A percentile compares a stretch with the other conserved stretches of the same genome.
These are phyloP conservation scores for Apostasia shenzhenica DNA, from an alignment of 106 monocot species.

Conservation along the genomic window DNA sequence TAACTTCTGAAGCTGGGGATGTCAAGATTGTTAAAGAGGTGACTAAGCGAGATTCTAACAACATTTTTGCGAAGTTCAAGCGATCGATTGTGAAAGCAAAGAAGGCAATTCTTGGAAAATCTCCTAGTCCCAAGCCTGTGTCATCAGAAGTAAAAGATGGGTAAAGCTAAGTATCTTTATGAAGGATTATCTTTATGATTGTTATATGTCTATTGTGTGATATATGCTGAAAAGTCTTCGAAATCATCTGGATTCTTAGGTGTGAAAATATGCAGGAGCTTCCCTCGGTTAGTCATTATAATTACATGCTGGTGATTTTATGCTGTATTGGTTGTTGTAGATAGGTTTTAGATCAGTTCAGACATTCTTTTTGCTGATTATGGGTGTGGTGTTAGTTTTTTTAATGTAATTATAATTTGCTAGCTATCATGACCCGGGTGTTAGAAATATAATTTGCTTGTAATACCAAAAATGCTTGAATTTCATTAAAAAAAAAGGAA, in stretches of 20 bases:
- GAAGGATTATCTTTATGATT: not conserved
- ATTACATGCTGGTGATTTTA: not conserved
- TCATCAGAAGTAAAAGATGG: slow-evolving; percentile 21
- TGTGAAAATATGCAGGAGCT: no score
- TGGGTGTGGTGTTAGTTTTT: not conserved
- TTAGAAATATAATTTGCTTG: no score
- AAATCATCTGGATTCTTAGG: no score
- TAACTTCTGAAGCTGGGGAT: slow-evolving; percentile 5
- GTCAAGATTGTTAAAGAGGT: slow-evolving; percentile 3
- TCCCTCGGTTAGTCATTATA: no score
- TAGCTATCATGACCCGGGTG: not conserved
- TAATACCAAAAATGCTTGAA: no score
- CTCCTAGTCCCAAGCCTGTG: slow-evolving; percentile 32
- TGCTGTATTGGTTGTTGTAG: not conserved
- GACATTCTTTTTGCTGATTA: slow-evolving; percentile 7
- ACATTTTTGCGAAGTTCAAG: slow-evolving; percentile 46
- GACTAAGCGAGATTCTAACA: slow-evolving; percentile 25
- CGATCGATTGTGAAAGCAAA: slow-evolving; percentile 52
- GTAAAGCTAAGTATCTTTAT: not conserved
- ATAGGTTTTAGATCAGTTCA: not conserved
- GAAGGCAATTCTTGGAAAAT: slow-evolving; percentile 54
- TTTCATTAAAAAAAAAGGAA: no score
- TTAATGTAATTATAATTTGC: not conserved
- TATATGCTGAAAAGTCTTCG: no score
- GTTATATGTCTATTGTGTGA: no score